These are phyloP conservation scores for Vigna angularis DNA, from an alignment of 306 rosid species.

Conservation along the genomic window DNA sequence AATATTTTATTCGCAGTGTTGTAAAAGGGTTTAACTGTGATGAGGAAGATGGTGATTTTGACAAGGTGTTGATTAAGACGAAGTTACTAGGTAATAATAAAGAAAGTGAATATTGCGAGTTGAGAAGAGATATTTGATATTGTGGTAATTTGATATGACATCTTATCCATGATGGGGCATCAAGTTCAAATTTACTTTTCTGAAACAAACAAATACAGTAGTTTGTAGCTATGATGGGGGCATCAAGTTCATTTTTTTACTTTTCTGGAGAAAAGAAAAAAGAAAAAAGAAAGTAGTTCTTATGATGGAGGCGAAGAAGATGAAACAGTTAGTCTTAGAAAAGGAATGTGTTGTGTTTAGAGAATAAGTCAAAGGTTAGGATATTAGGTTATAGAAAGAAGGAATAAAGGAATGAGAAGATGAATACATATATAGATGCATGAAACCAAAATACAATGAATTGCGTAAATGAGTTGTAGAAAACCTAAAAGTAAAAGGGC, in stretches of 20 bases:
- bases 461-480: slow-evolving; percentile 32
- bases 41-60: no score
- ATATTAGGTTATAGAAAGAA: slow-evolving; percentile 29
- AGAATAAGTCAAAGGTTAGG: slow-evolving; percentile 41
- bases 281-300: not conserved
- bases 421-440: no score
- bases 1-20: no score
- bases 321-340: not conserved
- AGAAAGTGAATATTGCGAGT: not conserved
- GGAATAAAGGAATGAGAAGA: slow-evolving; percentile 12
- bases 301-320: not conserved
- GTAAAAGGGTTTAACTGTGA: no score
- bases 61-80: not conserved
- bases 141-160: not conserved
- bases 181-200: slow-evolving; percentile 1
- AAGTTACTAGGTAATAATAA: not conserved
- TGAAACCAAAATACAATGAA: slow-evolving; percentile 41
- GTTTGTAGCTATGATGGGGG: slow-evolving; percentile 3
- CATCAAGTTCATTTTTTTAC: not conserved
- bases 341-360: slow-evolving; percentile 15
- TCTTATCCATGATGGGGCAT: slow-evolving; percentile 4
- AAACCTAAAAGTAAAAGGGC: slow-evolving; percentile 24
- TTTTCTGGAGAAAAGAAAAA: not conserved
- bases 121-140: not conserved
- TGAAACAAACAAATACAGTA: not conserved